Conservation (phyloP, 441 rosid species). For the Syzygium malaccense region DNA sequence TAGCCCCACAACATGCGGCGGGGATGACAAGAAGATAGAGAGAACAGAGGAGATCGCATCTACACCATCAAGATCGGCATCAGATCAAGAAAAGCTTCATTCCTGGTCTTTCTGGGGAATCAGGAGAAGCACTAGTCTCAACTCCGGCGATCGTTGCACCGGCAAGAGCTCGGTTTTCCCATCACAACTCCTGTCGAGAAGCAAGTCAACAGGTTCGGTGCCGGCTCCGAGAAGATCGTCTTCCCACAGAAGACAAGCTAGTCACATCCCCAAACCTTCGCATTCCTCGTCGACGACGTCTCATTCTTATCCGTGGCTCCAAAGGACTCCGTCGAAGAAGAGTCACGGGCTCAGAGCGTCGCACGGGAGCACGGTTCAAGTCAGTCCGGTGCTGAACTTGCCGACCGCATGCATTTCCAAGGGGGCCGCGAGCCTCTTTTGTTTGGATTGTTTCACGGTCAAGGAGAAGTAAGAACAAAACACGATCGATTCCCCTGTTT, state of each 20-base stretch:
- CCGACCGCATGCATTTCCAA: not conserved
- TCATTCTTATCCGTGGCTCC: conserved; percentile 33
- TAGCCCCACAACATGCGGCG: not conserved
- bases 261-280: not conserved
- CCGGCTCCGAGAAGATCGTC: not conserved
- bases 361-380: not conserved
- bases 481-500: conserved; percentile 1
- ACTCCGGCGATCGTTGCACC: conserved; percentile 8
- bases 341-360: conserved; percentile 8
- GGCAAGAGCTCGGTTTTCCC: not conserved
- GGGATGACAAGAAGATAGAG: not conserved
- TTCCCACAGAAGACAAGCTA: not conserved
- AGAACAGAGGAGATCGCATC: not conserved
- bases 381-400: conserved; percentile 5
- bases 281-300: conserved; percentile 13
- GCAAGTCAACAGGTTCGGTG: conserved; percentile 12
- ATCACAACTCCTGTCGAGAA: conserved; percentile 6
- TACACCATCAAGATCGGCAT: not conserved
- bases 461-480: conserved; percentile 21
- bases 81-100: not conserved
- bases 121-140: conserved; percentile 1
- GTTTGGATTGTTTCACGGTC: conserved; percentile 19
- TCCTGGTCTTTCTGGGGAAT: conserved; percentile 5
- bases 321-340: conserved; percentile 40
- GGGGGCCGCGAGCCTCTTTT: not conserved